A percentile compares a stretch with the other conserved stretches of the same genome.
phyloP scores from a whole-genome alignment of 2,329 filamentous ascomycete genomes.

The Aspergillus fructus region DNA sequence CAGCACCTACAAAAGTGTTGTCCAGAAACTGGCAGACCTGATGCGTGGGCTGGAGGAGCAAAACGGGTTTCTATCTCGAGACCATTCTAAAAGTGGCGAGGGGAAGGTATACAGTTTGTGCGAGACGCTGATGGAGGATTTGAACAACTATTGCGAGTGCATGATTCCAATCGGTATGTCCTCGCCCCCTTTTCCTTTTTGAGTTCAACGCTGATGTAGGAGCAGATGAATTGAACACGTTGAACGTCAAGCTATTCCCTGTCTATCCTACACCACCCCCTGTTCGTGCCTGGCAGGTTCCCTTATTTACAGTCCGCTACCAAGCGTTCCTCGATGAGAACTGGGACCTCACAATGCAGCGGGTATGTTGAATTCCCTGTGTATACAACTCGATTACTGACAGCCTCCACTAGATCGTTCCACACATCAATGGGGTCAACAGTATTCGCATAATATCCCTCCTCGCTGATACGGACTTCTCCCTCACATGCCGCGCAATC shows the following conservation, averaged over 20 bases:
- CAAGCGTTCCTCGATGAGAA: slow-evolving; percentile 54
- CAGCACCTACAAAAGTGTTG: slow-evolving; percentile 78
- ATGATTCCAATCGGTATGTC: slow-evolving; percentile 86
- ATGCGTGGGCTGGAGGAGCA: slow-evolving; percentile 92
- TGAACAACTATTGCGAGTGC: slow-evolving; percentile 97
- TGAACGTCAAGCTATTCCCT: slow-evolving; percentile 95
- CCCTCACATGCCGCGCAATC: slow-evolving; percentile 80
- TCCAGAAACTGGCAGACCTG: slow-evolving; percentile 78
- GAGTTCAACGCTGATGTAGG: slow-evolving; percentile 9
- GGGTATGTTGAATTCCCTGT: slow-evolving; percentile 29
- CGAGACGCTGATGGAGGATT: slow-evolving; percentile 82
- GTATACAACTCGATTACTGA: not conserved
- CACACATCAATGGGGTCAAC: slow-evolving; percentile 86
- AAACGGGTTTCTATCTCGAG: slow-evolving; percentile 68
- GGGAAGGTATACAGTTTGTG: slow-evolving; percentile 67
- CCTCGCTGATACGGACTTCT: slow-evolving; percentile 80
- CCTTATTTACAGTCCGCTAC: slow-evolving; percentile 65
- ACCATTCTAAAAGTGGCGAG: slow-evolving; percentile 46
- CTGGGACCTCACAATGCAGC: slow-evolving; percentile 56
- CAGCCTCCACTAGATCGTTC: slow-evolving; percentile 59
- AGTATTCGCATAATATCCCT: slow-evolving; percentile 84
- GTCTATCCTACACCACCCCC: slow-evolving; percentile 73
- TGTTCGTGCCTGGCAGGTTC: slow-evolving; percentile 87
- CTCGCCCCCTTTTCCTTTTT: slow-evolving; percentile 39
- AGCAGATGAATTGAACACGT: slow-evolving; percentile 83